phyloP scores from a whole-genome alignment of 805 yeast genomes.

The Hanseniaspora thailandica region DNA sequence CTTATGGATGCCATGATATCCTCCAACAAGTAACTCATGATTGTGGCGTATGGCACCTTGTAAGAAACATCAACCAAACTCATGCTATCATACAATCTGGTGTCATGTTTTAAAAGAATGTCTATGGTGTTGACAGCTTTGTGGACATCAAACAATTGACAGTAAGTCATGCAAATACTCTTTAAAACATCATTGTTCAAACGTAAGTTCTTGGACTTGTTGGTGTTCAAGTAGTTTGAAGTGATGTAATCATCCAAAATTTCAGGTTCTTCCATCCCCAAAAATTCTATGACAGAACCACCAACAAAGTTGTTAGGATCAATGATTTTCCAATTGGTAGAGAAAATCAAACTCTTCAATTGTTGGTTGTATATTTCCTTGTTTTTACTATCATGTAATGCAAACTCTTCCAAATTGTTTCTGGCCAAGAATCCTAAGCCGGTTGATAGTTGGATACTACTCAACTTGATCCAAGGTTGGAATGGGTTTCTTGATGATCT shows the following conservation, averaged over 20 bases:
- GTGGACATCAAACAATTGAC: slow-evolving; percentile 4
- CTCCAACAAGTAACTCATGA: slow-evolving; percentile 8
- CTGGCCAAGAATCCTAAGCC: neutral
- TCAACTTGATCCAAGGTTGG: slow-evolving; percentile 11
- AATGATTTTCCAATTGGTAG: neutral
- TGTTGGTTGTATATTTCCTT: neutral
- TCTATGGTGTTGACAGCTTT: slow-evolving; percentile 6
- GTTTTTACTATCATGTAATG: neutral
- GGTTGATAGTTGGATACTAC: neutral
- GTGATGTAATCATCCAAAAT: slow-evolving; percentile 5
- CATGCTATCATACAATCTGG: neutral
- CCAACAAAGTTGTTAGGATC: slow-evolving; percentile 6
- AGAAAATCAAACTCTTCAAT: neutral
- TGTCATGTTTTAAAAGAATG: neutral
- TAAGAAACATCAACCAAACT: slow-evolving; percentile 1
- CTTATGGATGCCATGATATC: neutral
- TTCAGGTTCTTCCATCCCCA: neutral
- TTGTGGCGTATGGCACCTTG: slow-evolving; percentile 8
- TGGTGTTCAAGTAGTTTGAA: neutral
- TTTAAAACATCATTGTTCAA: slow-evolving; percentile 9
- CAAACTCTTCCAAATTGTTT: neutral
- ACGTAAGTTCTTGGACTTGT: neutral
- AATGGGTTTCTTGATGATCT: slow-evolving; percentile 3
- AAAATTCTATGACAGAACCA: slow-evolving; percentile 6
- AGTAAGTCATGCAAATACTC: slow-evolving; percentile 5